Base-by-base conservation (phyloP, 345 rosid genomes). In the Carallia brachiata region DNA sequence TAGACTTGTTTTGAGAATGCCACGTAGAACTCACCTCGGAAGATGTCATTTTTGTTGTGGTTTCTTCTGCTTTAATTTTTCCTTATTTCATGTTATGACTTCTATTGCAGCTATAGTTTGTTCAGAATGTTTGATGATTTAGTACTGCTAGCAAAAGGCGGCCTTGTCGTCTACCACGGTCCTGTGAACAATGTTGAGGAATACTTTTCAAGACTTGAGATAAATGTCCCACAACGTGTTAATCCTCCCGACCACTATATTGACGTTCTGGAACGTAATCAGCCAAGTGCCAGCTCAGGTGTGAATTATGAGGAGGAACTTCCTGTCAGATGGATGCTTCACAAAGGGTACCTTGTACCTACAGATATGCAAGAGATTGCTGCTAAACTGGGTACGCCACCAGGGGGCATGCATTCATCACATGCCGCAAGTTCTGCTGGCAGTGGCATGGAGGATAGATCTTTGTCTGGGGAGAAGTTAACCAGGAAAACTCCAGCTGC, bases 201-300 rank as follows among this genome's bases (percentile, higher is more conserved):
- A 50, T 95, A 95, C 85, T 95, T 95, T 77, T 61, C 89, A 4
- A 83, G 90, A 36, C 83, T 95, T 8, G 98, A 97, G 40, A 90
- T 95, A 58, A 70, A 44, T 52, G 92, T 92, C 34, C 99, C 98
- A 13, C 94, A 86, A 32, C 93, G 88, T 17, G 86, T 95, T 52
- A 95, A 90, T 76, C 99, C 99, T 71, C 97, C 99, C n/a, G 97
- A 95, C 70, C 80, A 95, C 73, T 89, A 79, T 65, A 95, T 95
- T 52, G 97, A 95, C 77, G 62, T 95, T 64, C 73, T 95, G 73
- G 99, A 95, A 85, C 98, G 98, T 28, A 80, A 68, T 39, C 23
- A 23, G 28, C 87, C 88, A 44, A 79, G 77, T 67, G 63, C 78
- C 30, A 80, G 77, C 77, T 77, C 90, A 44, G 74, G 79, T 36